phyloP scores from a whole-genome alignment of 805 yeast genomes.

The Starmerella powellii region DNA sequence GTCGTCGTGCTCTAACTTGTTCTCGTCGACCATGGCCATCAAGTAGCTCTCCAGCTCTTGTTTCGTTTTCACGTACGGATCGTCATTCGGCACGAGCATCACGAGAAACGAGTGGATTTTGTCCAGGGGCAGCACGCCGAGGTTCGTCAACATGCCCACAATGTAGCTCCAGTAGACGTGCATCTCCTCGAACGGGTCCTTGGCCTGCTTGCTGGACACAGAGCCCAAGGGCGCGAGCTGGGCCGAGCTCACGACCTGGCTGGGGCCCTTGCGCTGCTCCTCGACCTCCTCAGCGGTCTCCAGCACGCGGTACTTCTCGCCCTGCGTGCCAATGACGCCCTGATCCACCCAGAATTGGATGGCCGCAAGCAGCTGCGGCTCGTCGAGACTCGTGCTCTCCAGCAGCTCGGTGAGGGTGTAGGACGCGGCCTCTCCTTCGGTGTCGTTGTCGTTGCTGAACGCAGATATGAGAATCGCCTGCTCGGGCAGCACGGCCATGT shows the following conservation, averaged over 20 bases:
- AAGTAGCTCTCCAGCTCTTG: conserved; percentile 37
- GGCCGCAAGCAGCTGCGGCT: conserved; percentile 32
- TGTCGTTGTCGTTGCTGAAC: not conserved
- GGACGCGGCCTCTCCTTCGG: conserved; percentile 10
- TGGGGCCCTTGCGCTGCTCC: conserved; percentile 19
- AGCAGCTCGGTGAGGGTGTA: conserved; percentile 29
- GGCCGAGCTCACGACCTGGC: conserved; percentile 21
- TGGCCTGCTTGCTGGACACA: not conserved
- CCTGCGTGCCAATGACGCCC: conserved; percentile 39
- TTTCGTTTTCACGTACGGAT: conserved; percentile 31
- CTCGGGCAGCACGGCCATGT: conserved; percentile 49
- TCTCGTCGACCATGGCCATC: conserved; percentile 36
- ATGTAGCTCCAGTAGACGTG: conserved; percentile 39
- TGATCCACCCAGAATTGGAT: conserved; percentile 53
- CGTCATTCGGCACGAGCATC: conserved; percentile 45
- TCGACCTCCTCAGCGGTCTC: conserved; percentile 25
- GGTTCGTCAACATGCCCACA: conserved; percentile 44
- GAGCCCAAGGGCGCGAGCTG: conserved; percentile 20
- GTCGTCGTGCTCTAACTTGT: conserved; percentile 30
- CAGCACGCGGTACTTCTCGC: conserved; percentile 33
- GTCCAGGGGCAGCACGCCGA: conserved; percentile 39
- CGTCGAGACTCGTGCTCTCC: conserved; percentile 34
- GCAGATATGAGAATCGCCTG: conserved; percentile 48
- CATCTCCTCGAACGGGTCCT: conserved; percentile 27
- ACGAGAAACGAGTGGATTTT: conserved; percentile 44